Conservation (phyloP, 352 stramenopile genomes). For the Plasmopara viticola region DNA sequence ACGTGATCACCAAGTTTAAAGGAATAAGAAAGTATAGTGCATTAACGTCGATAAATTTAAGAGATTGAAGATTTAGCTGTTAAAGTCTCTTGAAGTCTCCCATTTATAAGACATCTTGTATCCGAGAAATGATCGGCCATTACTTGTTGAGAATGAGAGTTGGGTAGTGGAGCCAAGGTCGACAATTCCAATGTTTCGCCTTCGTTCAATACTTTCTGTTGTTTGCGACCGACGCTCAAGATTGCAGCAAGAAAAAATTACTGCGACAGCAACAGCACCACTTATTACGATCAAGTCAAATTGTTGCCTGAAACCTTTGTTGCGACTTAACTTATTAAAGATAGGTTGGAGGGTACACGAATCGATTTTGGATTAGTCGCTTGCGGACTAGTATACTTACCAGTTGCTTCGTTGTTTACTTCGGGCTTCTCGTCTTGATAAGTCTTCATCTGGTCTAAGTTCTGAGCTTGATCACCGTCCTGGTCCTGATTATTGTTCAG, state of each 20-base stretch:
- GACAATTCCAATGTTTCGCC: conserved; percentile 38
- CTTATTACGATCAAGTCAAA: conserved; percentile 33
- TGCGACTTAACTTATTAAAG: too few species aligned
- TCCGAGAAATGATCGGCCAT: neutral
- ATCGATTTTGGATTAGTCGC: too few species aligned
- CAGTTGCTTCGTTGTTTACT: too few species aligned
- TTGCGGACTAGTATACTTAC: too few species aligned
- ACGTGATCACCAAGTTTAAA: too few species aligned
- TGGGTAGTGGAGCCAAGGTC: conserved; percentile 18
- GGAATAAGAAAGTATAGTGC: too few species aligned
- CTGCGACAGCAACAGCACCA: conserved; percentile 30
- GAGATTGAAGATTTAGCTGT: neutral
- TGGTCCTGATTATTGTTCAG: too few species aligned
- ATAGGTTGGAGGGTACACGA: too few species aligned
- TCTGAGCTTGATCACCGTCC: too few species aligned
- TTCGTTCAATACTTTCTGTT: conserved; percentile 39
- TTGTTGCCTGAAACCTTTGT: neutral
- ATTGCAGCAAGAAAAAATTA: conserved; percentile 36
- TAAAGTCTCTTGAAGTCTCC: neutral
- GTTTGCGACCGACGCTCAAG: conserved; percentile 31
- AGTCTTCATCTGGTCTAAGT: too few species aligned
- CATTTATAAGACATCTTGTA: neutral
- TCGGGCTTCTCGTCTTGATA: too few species aligned
- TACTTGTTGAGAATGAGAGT: conserved; percentile 19
- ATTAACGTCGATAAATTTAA: too few species aligned